These are phyloP conservation scores for Scutellaria barbata DNA, from an alignment of 257 asterid genomes.

Conservation along the genomic window DNA sequence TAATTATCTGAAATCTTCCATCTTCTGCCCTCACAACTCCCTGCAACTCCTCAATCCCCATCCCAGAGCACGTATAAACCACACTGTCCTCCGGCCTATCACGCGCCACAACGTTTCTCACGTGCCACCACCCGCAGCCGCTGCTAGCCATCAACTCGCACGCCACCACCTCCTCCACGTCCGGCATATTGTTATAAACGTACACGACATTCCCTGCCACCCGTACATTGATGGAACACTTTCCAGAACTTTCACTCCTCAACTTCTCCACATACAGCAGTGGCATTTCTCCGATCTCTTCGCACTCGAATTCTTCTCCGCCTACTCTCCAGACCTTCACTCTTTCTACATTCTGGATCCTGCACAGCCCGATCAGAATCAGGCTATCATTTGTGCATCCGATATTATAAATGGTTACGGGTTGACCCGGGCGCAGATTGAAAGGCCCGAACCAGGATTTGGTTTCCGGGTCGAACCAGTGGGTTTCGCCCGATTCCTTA, in stretches of 20 bases:
- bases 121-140: conserved; percentile 37
- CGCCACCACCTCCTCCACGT: conserved; percentile 74
- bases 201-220: conserved; percentile 50
- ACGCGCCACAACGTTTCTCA: conserved; percentile 42
- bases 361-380: conserved; percentile 53
- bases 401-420: conserved; percentile 45
- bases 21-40: conserved; percentile 37
- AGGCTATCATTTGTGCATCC: conserved; percentile 41
- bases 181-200: conserved; percentile 45
- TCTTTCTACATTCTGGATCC: conserved; percentile 30
- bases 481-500: conserved; percentile 53
- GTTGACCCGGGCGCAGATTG: conserved; percentile 40
- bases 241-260: conserved; percentile 43
- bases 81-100: conserved; percentile 42
- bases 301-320: conserved; percentile 37
- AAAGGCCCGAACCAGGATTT: conserved; percentile 54
- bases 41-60: conserved; percentile 57
- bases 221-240: conserved; percentile 41
- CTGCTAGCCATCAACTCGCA: conserved; percentile 27
- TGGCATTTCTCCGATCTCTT: conserved; percentile 70
- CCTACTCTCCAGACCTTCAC: conserved; percentile 59
- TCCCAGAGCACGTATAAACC: conserved; percentile 53
- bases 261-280: conserved; percentile 42
- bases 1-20: conserved; percentile 29
- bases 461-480: conserved; percentile 60